Base-by-base conservation (phyloP, 768 basidiomycete species). In the Cystobasidium ongulense region DNA sequence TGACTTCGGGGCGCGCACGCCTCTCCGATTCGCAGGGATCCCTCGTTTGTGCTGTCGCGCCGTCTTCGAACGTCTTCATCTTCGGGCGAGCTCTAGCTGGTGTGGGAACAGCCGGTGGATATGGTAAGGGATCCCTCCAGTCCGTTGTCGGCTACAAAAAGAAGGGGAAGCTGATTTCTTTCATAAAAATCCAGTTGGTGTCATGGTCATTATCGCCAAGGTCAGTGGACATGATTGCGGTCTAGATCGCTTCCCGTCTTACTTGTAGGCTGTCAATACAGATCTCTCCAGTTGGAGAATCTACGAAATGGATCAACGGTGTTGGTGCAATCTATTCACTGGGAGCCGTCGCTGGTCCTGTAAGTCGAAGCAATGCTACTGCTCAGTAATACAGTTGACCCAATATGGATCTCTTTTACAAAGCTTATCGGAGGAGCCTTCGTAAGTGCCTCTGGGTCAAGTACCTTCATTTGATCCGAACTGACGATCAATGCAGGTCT, bases 261-360 rank as follows among this genome's bases (percentile, higher is more conserved):
- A n/a, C n/a, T n/a, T n/a, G n/a, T n/a, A n/a, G n/a, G n/a, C n/a
- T n/a, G n/a, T n/a, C n/a, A n/a, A n/a, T n/a, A n/a, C n/a, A n/a
- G 21, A 67, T 67, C 41, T 61, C 15, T 17, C 33, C 31, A 18
- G 21, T 31, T 15, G 33, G 39, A 8, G 52, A 67, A 41, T 38
- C 38, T 11, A 41, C 65, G 18, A 61, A 18, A 23, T 67, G 65
- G 65, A 41, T 41, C 52, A 67, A 67, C 25, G 65, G 52, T 15
- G 38, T 67, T 21, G 65, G 65, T 41, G 65, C 65, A 8, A 46
- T 67, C 15, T 67, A 67, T 41, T 67, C 65, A 21, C 39, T 67
- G 18, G 65, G 65, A 25, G 65, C 65, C 31, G 65, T 67, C 41
- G 15, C 52, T 63, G 65, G 65, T 21, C 65, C 65, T n/a, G 18